phyloP scores from a whole-genome alignment of 352 stramenopile genomes.

The Phytophthora ohioensis region DNA sequence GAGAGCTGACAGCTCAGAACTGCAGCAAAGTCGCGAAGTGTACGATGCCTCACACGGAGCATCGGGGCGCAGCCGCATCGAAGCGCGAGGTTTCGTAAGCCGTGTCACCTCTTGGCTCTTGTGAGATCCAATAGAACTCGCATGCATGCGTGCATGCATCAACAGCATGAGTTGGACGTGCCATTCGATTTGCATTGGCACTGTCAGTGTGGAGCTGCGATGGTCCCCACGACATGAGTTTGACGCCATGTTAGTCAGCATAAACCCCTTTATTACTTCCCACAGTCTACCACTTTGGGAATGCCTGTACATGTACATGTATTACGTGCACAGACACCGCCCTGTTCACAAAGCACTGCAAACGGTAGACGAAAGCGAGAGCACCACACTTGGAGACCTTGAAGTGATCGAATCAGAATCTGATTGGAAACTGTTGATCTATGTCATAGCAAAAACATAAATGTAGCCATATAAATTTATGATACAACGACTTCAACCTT shows the following conservation, averaged over 20 bases:
- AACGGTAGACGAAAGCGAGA: slow-evolving; percentile 9
- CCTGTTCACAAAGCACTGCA: slow-evolving; percentile 8
- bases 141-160: neutral
- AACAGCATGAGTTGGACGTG: no score
- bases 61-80: neutral
- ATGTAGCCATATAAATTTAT: no score
- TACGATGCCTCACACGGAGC: neutral
- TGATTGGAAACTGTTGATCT: no score
- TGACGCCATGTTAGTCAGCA: neutral
- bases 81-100: slow-evolving; percentile 5
- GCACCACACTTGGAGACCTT: neutral
- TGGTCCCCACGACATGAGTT: neutral
- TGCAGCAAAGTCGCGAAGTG: neutral
- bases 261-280: neutral
- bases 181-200: no score
- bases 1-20: slow-evolving; percentile 6
- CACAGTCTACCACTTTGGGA: neutral
- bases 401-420: neutral
- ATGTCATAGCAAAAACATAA: no score
- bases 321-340: neutral
- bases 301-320: neutral
- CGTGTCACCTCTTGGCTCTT: neutral
- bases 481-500: no score
- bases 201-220: no score
- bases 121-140: neutral